Evolutionary conservation across 2,329 filamentous ascomycete genomes (phyloP).

Genomic region (Fusarium succisae): DNA sequence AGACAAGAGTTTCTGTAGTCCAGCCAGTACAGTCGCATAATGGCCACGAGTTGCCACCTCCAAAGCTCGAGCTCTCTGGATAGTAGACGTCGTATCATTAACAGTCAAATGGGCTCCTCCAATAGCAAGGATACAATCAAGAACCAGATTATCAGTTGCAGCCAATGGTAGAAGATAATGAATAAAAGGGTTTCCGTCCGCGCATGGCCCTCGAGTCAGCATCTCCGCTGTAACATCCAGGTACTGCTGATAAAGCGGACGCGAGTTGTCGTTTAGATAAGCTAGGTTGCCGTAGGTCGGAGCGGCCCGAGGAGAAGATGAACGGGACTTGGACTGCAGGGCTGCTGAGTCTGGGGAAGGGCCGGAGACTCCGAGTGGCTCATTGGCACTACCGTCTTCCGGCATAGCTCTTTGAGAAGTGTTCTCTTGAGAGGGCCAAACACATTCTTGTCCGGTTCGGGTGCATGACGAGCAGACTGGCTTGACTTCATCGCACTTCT

Average conservation of each 20-base stretch:
- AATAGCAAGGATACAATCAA: constrained; percentile 13
- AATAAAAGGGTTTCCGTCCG: constrained; percentile 9
- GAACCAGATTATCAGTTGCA: background rate
- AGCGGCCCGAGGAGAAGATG: background rate
- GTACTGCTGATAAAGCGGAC: constrained; percentile 13
- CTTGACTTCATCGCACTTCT: constrained; percentile 19
- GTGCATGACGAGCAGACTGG: background rate
- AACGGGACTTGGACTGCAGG: background rate
- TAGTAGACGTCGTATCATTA: background rate
- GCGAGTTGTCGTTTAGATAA: background rate
- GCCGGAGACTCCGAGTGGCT: background rate
- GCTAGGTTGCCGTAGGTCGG: constrained; percentile 7
- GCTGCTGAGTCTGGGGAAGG: too few relatives aligned
- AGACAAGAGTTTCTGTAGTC: background rate
- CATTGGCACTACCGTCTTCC: too few relatives aligned
- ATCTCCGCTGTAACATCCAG: background rate
- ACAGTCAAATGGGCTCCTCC: background rate
- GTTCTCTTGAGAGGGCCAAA: background rate
- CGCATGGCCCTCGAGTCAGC: background rate
- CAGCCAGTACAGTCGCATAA: background rate
- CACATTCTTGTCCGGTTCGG: background rate
- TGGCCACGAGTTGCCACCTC: constrained; percentile 5
- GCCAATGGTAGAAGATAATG: constrained; percentile 9
- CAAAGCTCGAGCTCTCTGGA: background rate
- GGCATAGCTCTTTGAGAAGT: background rate